Conservation (phyloP, 148 eudicot species). For the Mesembryanthemum crystallinum region DNA sequence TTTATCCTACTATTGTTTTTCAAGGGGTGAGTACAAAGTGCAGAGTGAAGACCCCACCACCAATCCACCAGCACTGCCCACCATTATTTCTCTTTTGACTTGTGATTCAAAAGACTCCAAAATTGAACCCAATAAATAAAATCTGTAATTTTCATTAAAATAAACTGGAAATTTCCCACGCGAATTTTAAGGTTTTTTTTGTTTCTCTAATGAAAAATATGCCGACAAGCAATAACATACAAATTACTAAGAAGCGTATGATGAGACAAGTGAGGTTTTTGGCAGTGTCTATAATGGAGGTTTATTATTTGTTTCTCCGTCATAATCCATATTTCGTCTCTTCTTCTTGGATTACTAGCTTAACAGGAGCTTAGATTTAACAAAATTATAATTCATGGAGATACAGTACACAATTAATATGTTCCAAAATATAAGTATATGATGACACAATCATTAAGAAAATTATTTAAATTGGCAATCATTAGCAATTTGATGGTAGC, state of each 20-base stretch:
- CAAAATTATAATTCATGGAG: neutral
- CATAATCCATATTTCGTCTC: slow-evolving; percentile 10
- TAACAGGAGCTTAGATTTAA: neutral
- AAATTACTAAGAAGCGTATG: too few relatives aligned
- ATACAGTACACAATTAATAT: neutral
- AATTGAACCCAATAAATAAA: neutral
- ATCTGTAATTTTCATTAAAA: neutral
- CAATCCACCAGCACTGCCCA: too few relatives aligned
- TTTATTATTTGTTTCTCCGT: neutral
- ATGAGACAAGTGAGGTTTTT: slow-evolving; percentile 12
- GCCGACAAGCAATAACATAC: slow-evolving; percentile 20
- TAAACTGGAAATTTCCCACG: too few relatives aligned
- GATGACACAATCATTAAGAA: slow-evolving; percentile 1
- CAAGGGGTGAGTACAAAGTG: too few relatives aligned
- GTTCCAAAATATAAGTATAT: too few relatives aligned
- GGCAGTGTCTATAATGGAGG: neutral
- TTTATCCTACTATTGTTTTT: too few relatives aligned
- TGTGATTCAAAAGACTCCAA: too few relatives aligned
- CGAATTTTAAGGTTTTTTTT: too few relatives aligned
- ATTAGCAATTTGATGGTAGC: slow-evolving; percentile 24
- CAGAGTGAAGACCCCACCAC: too few relatives aligned
- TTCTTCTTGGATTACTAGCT: slow-evolving; percentile 12
- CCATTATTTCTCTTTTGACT: too few relatives aligned
- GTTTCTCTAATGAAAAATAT: neutral
- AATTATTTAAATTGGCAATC: slow-evolving; percentile 9